phyloP scores from a whole-genome alignment of 306 rosid species.

The Crotalaria pallida region DNA sequence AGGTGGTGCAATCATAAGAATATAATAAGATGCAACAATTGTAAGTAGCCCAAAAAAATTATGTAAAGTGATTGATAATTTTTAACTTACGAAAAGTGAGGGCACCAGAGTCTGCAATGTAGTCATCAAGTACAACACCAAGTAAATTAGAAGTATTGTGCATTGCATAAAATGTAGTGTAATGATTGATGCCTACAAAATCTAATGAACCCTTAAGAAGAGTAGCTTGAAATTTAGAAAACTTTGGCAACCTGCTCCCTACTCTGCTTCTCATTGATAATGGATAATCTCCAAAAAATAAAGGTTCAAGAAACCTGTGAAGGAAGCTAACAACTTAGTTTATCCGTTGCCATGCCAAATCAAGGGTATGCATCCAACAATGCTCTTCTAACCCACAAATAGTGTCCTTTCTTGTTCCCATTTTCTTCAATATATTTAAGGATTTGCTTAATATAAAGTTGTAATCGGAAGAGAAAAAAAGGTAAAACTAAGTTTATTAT shows the following conservation, averaged over 20 bases:
- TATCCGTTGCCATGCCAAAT: neutral
- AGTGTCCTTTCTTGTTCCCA: neutral
- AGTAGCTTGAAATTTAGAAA: conserved; percentile 47
- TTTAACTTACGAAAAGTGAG: conserved; percentile 66
- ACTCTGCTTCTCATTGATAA: conserved; percentile 77
- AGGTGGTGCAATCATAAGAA: conserved; percentile 20
- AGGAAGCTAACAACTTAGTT: neutral
- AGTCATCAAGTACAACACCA: conserved; percentile 37
- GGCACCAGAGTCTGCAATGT: conserved; percentile 63
- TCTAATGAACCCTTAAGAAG: conserved; percentile 75
- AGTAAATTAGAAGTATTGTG: conserved; percentile 27
- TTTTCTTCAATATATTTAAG: no score
- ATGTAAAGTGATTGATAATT: no score
- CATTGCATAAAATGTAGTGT: conserved; percentile 69
- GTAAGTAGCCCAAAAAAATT: neutral
- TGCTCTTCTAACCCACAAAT: neutral
- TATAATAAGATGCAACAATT: neutral
- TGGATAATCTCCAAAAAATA: conserved; percentile 85
- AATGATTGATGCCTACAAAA: conserved; percentile 93
- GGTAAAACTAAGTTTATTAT: no score
- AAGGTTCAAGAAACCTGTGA: conserved; percentile 85
- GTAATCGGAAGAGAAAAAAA: no score
- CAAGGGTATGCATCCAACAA: neutral
- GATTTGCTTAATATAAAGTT: no score
- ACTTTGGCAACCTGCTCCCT: conserved; percentile 62